Conservation (phyloP, 352 stramenopile genomes). For the Globisporangium nagaii region DNA sequence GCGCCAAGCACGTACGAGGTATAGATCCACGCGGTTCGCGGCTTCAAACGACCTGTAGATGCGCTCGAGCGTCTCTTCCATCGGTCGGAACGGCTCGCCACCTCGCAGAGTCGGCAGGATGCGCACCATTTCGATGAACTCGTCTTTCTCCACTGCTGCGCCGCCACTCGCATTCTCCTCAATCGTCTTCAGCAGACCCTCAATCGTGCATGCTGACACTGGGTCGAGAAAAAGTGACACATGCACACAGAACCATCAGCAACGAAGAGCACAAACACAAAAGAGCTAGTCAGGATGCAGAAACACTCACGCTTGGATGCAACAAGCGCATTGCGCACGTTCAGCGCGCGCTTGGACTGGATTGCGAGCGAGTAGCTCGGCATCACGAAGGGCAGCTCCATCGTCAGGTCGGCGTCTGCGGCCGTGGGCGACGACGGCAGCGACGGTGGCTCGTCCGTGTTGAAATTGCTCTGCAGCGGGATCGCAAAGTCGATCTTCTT, state of each 20-base stretch:
- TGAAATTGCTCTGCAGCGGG: constrained; percentile 49
- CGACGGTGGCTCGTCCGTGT: constrained; percentile 31
- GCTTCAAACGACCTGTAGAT: constrained; percentile 62
- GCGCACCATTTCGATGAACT: constrained; percentile 57
- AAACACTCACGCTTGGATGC: constrained; percentile 32
- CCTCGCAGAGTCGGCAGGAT: constrained; percentile 45
- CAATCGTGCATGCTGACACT: constrained; percentile 43
- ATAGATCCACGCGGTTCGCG: constrained; percentile 49
- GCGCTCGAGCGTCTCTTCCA: constrained; percentile 59
- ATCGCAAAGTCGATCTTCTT: constrained; percentile 22
- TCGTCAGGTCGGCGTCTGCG: constrained; percentile 31
- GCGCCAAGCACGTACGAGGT: constrained; percentile 28
- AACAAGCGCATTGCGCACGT: constrained; percentile 66
- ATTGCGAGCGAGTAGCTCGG: constrained; percentile 54
- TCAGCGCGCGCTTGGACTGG: constrained; percentile 63
- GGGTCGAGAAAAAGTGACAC: background rate
- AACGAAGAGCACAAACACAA: background rate
- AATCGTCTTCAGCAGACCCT: constrained; percentile 28
- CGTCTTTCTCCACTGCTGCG: constrained; percentile 32
- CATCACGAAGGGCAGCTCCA: constrained; percentile 57
- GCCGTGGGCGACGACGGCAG: constrained; percentile 54
- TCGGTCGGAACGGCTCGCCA: constrained; percentile 50
- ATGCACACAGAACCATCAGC: background rate
- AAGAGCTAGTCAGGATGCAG: background rate
- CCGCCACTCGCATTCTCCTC: constrained; percentile 22